A percentile compares a stretch with the other conserved stretches of the same genome.
phyloP scores from a whole-genome alignment of 768 basidiomycete genomes.

The Leccinum subgranulosum region DNA sequence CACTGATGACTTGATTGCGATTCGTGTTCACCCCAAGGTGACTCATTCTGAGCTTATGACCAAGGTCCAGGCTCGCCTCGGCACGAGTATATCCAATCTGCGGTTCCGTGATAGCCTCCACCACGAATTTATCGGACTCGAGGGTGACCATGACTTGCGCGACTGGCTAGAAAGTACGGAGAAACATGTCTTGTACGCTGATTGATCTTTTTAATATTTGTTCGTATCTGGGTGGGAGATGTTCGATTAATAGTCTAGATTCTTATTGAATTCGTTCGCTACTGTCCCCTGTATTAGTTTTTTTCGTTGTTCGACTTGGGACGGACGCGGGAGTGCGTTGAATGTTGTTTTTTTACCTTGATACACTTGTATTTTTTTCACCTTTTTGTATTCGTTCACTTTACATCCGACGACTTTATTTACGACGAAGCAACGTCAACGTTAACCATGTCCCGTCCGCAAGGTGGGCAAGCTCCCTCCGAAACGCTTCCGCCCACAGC shows the following conservation, averaged over 20 bases:
- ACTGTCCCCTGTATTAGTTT: conserved; percentile 7
- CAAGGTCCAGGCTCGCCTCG: conserved; percentile 87
- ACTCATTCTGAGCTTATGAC: conserved; percentile 83
- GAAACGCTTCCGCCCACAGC: conserved; percentile 84
- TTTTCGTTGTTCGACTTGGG: not conserved
- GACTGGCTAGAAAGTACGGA: conserved; percentile 77
- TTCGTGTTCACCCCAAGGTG: conserved; percentile 92
- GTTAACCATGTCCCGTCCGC: conserved; percentile 38
- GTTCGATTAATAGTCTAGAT: conserved; percentile 27
- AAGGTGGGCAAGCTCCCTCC: conserved; percentile 32
- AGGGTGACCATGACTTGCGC: conserved; percentile 59
- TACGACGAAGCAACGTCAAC: not conserved
- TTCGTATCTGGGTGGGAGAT: conserved; percentile 7
- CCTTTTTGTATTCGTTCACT: not conserved
- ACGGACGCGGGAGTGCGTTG: not conserved
- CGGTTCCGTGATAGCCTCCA: conserved; percentile 73
- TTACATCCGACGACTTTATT: not conserved
- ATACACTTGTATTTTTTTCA: conserved; percentile 15
- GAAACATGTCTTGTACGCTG: conserved; percentile 81
- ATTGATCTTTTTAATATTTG: conserved; percentile 36
- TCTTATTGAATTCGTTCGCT: conserved; percentile 23
- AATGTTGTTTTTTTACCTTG: conserved; percentile 3
- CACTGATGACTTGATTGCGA: conserved; percentile 94
- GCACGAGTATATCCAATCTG: conserved; percentile 64
- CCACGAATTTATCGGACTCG: conserved; percentile 61